phyloP scores from a whole-genome alignment of 2,329 filamentous ascomycete species.

The Colletotrichum eleusines region DNA sequence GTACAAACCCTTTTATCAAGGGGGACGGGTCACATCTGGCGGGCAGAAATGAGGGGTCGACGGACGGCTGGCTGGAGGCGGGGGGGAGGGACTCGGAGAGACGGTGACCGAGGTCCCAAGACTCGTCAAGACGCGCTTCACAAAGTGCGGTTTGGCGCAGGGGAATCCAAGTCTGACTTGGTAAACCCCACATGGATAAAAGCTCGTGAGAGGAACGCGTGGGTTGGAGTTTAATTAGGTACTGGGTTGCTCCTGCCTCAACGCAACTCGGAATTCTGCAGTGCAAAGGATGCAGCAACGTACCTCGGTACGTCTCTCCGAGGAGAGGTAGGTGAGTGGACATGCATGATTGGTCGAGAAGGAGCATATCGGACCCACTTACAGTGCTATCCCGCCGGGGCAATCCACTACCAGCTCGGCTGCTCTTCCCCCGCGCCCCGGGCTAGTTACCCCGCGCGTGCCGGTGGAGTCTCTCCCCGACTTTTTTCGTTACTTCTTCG shows the following conservation, averaged over 20 bases:
- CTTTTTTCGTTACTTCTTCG: too few relatives aligned
- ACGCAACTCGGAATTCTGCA: not conserved
- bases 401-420: constrained; percentile 28
- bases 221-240: not conserved
- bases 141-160: constrained; percentile 1
- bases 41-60: constrained; percentile 20
- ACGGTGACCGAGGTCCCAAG: constrained; percentile 33
- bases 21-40: not conserved
- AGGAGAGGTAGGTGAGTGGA: not conserved
- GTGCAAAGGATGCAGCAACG: not conserved
- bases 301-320: not conserved
- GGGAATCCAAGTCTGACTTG: constrained; percentile 3
- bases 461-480: constrained; percentile 22
- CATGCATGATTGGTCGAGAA: not conserved
- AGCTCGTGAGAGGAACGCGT: not conserved
- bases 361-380: not conserved
- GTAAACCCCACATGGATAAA: not conserved
- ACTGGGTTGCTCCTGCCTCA: not conserved
- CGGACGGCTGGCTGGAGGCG: not conserved
- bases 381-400: not conserved
- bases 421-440: constrained; percentile 39
- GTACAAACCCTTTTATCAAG: constrained; percentile 23
- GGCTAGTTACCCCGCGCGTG: constrained; percentile 39
- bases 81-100: constrained; percentile 12
- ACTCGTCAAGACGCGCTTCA: constrained; percentile 16